These are phyloP conservation scores for Cyanidiococcus yangmingshanensis DNA, from an alignment of 23 red algal species.

Conservation along the genomic window DNA sequence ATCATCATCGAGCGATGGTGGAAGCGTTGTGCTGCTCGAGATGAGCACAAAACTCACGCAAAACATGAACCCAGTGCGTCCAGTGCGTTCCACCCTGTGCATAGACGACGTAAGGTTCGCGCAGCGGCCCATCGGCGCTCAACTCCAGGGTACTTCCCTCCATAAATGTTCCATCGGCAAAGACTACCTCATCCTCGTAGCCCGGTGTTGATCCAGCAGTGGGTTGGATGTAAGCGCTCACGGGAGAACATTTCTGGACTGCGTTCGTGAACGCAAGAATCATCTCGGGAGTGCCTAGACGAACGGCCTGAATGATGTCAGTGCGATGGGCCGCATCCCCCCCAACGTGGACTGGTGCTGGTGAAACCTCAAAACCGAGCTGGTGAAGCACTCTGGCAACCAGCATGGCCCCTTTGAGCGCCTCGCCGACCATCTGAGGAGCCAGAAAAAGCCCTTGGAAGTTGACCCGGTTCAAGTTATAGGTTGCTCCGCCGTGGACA, in stretches of 20 bases:
- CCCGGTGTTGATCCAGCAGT: constrained; percentile 38
- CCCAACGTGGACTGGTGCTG: not conserved
- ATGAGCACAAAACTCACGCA: constrained; percentile 19
- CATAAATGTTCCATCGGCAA: constrained; percentile 72
- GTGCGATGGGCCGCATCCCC: constrained; percentile 21
- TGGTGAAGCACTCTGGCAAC: constrained; percentile 34
- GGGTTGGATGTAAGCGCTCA: constrained; percentile 37
- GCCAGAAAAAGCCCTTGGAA: constrained; percentile 72
- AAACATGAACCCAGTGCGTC: constrained; percentile 58
- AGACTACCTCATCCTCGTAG: constrained; percentile 60
- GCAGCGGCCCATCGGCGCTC: constrained; percentile 55
- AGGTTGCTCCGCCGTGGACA: constrained; percentile 53
- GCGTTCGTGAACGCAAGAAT: constrained; percentile 41
- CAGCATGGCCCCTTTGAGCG: constrained; percentile 48
- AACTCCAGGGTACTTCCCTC: constrained; percentile 79
- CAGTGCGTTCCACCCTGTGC: constrained; percentile 72
- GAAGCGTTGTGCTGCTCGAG: not conserved
- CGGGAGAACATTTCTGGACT: constrained; percentile 49
- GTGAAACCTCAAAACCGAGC: constrained; percentile 47
- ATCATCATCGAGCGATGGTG: too few relatives aligned
- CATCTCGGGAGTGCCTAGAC: constrained; percentile 11
- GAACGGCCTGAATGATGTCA: constrained; percentile 54
- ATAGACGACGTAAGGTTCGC: constrained; percentile 57
- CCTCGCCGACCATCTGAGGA: constrained; percentile 51
- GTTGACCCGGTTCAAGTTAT: constrained; percentile 35